phyloP scores from a whole-genome alignment of 2,329 filamentous ascomycete genomes.

The Claviceps sp. region DNA sequence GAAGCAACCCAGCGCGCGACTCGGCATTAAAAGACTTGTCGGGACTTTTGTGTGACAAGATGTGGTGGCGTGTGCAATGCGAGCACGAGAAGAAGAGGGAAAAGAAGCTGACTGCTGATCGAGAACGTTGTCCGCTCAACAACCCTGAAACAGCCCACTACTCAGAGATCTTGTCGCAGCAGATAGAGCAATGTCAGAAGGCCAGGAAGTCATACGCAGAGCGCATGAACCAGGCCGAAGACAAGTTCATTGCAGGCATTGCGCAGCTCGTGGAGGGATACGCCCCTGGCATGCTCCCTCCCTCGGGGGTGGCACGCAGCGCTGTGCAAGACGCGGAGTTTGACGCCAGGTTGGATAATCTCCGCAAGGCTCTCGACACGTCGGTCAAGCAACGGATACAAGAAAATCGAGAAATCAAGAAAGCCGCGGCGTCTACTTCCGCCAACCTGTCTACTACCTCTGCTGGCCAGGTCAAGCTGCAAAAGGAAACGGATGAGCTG shows the following conservation, averaged over 20 bases:
- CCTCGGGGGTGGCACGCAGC: background rate
- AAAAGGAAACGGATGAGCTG: constrained; percentile 2
- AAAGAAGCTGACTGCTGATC: constrained; percentile 8
- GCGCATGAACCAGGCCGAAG: constrained; percentile 5
- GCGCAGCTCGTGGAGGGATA: background rate
- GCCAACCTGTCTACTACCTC: background rate
- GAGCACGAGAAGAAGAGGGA: constrained; percentile 9
- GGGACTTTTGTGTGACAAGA: constrained; percentile 13
- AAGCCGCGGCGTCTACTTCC: background rate
- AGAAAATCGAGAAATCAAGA: background rate
- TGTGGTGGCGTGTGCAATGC: constrained; percentile 9
- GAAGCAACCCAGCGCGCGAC: background rate
- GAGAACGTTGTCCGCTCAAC: constrained; percentile 7
- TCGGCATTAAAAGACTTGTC: constrained; percentile 7
- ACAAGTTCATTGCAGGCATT: constrained; percentile 1
- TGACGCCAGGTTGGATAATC: background rate
- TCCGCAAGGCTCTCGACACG: background rate
- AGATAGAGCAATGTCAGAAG: constrained; percentile 7
- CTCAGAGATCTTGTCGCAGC: constrained; percentile 8
- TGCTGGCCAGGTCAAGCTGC: background rate
- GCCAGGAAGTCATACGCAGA: constrained; percentile 6
- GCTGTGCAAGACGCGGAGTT: background rate
- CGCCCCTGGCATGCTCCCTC: background rate
- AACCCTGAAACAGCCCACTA: constrained; percentile 13
- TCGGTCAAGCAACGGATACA: background rate